Conservation (phyloP, 768 basidiomycete species). For the Lactifluus rugatus region DNA sequence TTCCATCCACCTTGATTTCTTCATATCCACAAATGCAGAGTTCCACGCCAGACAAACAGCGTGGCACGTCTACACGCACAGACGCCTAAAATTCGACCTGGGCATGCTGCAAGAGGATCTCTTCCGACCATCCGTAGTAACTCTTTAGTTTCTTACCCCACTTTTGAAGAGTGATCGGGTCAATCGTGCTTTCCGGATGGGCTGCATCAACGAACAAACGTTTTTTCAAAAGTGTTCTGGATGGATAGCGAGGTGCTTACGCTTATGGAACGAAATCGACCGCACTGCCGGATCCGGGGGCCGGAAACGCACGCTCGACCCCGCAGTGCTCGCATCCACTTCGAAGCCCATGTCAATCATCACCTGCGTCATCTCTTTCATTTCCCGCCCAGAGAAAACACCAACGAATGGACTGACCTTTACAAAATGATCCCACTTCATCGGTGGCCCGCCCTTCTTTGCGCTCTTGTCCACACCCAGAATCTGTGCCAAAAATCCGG, state of each 20-base stretch:
- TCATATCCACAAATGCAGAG: neutral
- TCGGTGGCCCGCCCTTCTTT: constrained; percentile 20
- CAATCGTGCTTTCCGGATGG: constrained; percentile 25
- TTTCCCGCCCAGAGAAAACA: neutral
- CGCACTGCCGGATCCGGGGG: constrained; percentile 21
- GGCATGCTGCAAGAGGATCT: constrained; percentile 18
- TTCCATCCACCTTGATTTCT: neutral
- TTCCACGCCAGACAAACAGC: neutral
- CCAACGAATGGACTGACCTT: constrained; percentile 17
- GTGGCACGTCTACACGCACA: too few relatives aligned
- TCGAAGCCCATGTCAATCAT: constrained; percentile 27
- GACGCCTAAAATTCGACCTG: neutral
- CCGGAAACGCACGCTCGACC: constrained; percentile 27
- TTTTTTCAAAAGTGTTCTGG: neutral
- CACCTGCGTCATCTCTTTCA: constrained; percentile 16
- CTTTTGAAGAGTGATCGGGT: constrained; percentile 21
- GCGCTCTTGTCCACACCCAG: constrained; percentile 20
- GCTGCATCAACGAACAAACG: constrained; percentile 17
- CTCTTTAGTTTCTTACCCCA: constrained; percentile 24
- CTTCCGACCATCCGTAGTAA: constrained; percentile 26
- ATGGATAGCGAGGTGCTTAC: constrained; percentile 7
- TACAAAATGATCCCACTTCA: constrained; percentile 29
- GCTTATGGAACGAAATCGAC: constrained; percentile 28
- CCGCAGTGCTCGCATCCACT: constrained; percentile 24
- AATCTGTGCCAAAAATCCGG: constrained; percentile 18